phyloP scores from a whole-genome alignment of 139 green algal species.

The Picochlorum sp. region DNA sequence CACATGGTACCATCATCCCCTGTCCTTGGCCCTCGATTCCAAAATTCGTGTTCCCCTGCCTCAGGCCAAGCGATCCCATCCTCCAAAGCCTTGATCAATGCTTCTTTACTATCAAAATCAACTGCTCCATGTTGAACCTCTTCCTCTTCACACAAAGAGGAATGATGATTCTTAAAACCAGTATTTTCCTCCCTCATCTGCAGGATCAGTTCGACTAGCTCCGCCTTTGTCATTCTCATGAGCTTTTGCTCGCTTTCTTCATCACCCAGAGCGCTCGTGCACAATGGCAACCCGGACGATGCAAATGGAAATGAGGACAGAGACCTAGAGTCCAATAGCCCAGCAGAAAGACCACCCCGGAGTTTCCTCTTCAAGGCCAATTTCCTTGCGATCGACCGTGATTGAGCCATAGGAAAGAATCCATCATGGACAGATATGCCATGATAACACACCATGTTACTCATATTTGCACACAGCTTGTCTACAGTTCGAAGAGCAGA shows the following conservation, averaged over 20 bases:
- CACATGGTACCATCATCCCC: neutral
- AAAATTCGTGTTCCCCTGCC: slow-evolving; percentile 11
- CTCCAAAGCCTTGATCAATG: slow-evolving; percentile 16
- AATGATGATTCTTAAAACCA: no score
- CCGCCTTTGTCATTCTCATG: no score
- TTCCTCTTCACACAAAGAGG: no score
- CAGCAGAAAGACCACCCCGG: slow-evolving; percentile 6
- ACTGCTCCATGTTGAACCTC: no score
- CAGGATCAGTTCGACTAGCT: no score
- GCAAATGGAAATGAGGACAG: neutral
- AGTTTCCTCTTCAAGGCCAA: slow-evolving; percentile 19
- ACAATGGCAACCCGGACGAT: neutral
- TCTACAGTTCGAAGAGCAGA: no score
- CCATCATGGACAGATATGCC: no score
- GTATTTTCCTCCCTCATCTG: no score
- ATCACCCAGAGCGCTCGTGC: neutral
- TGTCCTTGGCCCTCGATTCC: neutral
- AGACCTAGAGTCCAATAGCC: neutral
- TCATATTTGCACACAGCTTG: no score
- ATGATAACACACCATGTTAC: no score
- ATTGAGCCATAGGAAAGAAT: no score
- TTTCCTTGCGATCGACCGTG: no score
- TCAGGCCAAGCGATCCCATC: slow-evolving; percentile 37
- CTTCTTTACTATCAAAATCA: neutral
- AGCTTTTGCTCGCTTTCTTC: neutral